phyloP scores from a whole-genome alignment of 148 eudicot species.

The Spergularia bocconei region DNA sequence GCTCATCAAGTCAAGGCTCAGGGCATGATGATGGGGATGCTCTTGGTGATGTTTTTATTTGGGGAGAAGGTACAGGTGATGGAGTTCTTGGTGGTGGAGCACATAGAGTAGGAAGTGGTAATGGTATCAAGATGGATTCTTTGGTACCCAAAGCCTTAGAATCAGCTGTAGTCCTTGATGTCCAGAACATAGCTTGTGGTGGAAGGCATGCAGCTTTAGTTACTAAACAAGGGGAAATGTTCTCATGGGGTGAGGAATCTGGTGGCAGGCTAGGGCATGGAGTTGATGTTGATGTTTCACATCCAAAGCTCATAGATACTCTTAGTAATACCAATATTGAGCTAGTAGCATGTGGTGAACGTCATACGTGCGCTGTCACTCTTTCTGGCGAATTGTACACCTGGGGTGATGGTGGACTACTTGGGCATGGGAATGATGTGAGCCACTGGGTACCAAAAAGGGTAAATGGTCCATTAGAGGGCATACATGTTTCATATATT shows the following conservation, averaged over 20 bases:
- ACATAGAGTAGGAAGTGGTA: conserved; percentile 49
- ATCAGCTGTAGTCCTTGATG: conserved; percentile 95
- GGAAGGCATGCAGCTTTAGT: conserved; percentile 87
- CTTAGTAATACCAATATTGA: conserved; percentile 85
- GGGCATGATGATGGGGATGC: conserved; percentile 98
- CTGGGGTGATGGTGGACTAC: conserved; percentile 95
- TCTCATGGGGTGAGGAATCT: conserved; percentile 96
- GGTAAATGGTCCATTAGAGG: conserved; percentile 91
- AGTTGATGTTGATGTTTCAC: conserved; percentile 86
- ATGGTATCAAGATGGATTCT: conserved; percentile 65
- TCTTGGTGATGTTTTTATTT: conserved; percentile 87
- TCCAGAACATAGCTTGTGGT: conserved; percentile 96
- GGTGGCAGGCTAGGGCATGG: conserved; percentile 97
- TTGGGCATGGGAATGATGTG: conserved; percentile 94
- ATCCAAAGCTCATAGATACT: conserved; percentile 86
- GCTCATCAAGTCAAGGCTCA: conserved; percentile 98
- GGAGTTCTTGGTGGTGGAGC: conserved; percentile 83
- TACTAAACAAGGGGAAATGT: conserved; percentile 95
- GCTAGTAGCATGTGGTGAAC: conserved; percentile 93
- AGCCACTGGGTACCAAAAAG: conserved; percentile 94
- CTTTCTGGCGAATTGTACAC: conserved; percentile 95
- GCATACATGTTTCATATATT: conserved; percentile 87
- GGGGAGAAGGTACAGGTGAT: conserved; percentile 97
- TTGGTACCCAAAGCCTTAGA: conserved; percentile 88
- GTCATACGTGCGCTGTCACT: conserved; percentile 93